These are phyloP conservation scores for Flaveria ramosissima DNA, from an alignment of 129 eudicot species.

Conservation along the genomic window DNA sequence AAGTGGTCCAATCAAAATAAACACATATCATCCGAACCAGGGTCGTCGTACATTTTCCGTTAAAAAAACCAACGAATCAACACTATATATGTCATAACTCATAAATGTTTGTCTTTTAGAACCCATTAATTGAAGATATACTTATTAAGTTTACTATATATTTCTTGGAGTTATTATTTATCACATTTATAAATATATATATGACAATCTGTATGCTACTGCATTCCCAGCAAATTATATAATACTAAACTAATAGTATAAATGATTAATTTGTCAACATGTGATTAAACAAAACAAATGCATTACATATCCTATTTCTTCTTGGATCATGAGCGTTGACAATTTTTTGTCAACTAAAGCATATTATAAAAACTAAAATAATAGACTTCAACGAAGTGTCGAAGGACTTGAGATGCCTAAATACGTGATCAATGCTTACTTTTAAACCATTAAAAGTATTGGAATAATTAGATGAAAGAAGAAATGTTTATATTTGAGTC, in stretches of 20 bases:
- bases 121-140: not conserved
- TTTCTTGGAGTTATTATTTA: not conserved
- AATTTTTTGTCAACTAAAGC: not conserved
- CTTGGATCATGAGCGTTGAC: slow-evolving; percentile 49
- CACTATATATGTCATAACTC: too few species aligned
- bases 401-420: slow-evolving; percentile 22
- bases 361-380: slow-evolving; percentile 14
- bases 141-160: not conserved
- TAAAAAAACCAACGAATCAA: too few species aligned
- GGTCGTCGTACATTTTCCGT: too few species aligned
- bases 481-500: too few species aligned
- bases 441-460: not conserved
- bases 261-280: slow-evolving; percentile 6
- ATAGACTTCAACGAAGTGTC: slow-evolving; percentile 35
- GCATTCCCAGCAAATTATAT: not conserved
- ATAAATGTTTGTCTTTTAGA: not conserved
- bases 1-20: too few species aligned
- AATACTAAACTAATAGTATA: not conserved
- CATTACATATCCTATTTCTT: slow-evolving; percentile 26
- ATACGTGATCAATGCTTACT: slow-evolving; percentile 20
- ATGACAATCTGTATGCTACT: not conserved
- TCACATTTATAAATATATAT: not conserved
- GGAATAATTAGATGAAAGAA: not conserved
- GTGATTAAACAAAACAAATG: slow-evolving; percentile 20
- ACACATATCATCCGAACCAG: too few species aligned